Evolutionary conservation across 2,329 filamentous ascomycete species (phyloP).

Genomic region (Ceratocystis diversiconidia): DNA sequence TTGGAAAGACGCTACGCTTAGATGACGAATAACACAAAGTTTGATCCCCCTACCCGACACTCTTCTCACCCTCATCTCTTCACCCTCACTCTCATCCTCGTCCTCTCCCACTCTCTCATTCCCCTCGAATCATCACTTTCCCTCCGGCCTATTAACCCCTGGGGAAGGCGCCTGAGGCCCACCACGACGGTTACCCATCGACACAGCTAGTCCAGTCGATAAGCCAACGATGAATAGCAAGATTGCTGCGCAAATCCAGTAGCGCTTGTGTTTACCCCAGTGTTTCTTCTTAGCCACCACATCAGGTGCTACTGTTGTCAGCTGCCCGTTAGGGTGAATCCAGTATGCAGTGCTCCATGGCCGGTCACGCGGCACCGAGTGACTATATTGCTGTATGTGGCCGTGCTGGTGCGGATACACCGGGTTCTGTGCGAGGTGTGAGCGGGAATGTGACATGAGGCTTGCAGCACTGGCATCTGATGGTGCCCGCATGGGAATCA

Average conservation of each 20-base stretch:
- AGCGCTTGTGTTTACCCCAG: conserved; percentile 15
- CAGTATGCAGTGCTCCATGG: conserved; percentile 17
- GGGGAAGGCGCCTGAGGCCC: not conserved
- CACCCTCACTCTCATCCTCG: not conserved
- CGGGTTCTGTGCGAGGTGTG: not conserved
- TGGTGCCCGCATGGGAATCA: not conserved
- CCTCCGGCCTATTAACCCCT: not conserved
- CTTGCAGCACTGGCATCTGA: not conserved
- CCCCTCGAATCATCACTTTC: not conserved
- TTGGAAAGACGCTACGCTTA: not conserved
- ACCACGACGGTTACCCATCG: conserved; percentile 9
- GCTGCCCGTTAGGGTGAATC: conserved; percentile 10
- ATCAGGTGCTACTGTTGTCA: not conserved
- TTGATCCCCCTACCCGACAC: not conserved
- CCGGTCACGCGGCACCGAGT: not conserved
- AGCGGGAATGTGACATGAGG: not conserved
- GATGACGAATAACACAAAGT: not conserved
- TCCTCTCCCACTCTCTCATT: not conserved
- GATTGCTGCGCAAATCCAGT: conserved; percentile 15
- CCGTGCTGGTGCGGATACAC: conserved; percentile 5
- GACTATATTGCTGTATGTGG: not conserved
- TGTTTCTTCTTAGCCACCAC: conserved; percentile 4
- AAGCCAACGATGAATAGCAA: conserved; percentile 14
- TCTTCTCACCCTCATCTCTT: not conserved
- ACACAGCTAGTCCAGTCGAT: conserved; percentile 17